These are phyloP conservation scores for Aspergillus puulaauensis DNA, from an alignment of 2,329 filamentous ascomycete genomes.

Conservation along the genomic window DNA sequence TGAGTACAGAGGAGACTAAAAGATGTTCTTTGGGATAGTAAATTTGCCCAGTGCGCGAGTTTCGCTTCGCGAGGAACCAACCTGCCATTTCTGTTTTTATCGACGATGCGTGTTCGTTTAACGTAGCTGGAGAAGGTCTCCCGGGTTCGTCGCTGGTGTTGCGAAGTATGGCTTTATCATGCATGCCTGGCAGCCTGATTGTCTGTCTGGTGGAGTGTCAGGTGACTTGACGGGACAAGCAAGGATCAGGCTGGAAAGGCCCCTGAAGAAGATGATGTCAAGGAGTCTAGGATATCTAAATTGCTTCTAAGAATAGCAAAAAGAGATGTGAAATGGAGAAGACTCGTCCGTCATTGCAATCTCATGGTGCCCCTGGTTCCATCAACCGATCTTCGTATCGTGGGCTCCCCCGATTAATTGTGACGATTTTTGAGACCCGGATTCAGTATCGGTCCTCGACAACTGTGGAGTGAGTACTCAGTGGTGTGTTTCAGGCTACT, in stretches of 20 bases:
- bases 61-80: not conserved
- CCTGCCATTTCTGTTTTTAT: not conserved
- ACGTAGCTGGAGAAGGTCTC: not conserved
- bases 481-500: slow-evolving; percentile 30
- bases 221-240: not conserved
- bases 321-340: not conserved
- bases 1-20: too few relatives aligned
- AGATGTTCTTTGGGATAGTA: not conserved
- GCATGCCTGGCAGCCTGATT: too few relatives aligned
- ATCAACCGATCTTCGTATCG: not conserved
- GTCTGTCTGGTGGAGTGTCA: not conserved
- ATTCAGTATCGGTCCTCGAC: not conserved
- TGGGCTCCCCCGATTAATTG: not conserved
- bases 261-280: not conserved
- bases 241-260: not conserved
- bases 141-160: too few relatives aligned
- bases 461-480: not conserved
- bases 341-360: not conserved
- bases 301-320: slow-evolving; percentile 9
- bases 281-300: not conserved
- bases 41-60: not conserved
- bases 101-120: not conserved
- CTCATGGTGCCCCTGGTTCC: not conserved
- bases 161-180: too few relatives aligned
- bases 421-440: not conserved